Conservation (phyloP, 345 rosid species). For the Populus davidiana region DNA sequence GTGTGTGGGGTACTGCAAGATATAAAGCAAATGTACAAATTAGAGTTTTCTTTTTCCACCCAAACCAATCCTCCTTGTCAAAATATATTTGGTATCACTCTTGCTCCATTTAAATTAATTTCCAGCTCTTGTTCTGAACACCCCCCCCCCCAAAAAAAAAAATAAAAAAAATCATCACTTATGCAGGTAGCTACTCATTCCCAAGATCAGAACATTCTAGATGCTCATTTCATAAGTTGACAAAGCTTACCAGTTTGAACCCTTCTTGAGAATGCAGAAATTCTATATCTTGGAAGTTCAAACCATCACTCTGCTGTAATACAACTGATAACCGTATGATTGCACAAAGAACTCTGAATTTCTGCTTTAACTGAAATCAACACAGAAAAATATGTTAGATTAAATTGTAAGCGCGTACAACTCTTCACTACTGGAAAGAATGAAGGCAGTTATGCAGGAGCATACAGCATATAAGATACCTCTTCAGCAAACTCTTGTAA, state of each 20-base stretch:
- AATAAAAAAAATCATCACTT: too few species aligned
- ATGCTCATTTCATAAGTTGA: background rate
- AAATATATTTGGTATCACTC: too few species aligned
- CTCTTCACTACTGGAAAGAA: background rate
- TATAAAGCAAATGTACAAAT: too few species aligned
- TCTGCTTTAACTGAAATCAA: slow-evolving; percentile 41
- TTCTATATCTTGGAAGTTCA: slow-evolving; percentile 38
- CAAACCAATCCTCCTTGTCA: too few species aligned
- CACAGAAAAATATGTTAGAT: slow-evolving; percentile 1
- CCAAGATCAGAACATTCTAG: too few species aligned
- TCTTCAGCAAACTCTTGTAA: slow-evolving; percentile 37
- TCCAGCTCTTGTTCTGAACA: too few species aligned
- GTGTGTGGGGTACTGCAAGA: too few species aligned
- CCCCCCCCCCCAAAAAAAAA: too few species aligned
- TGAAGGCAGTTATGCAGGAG: background rate
- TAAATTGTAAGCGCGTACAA: background rate
- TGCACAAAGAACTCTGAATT: slow-evolving; percentile 45
- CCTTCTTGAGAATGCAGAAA: slow-evolving; percentile 36
- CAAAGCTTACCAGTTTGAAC: slow-evolving; percentile 45
- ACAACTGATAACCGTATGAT: slow-evolving; percentile 48
- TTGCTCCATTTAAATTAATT: too few species aligned
- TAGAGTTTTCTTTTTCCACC: too few species aligned
- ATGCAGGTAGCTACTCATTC: too few species aligned
- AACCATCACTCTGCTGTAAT: slow-evolving; percentile 40
- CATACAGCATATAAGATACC: slow-evolving; percentile 30